Evolutionary conservation across 352 stramenopile genomes (phyloP), one percentile per base, ranked within the genome.

Genomic region (Phytophthora megakarya): DNA sequence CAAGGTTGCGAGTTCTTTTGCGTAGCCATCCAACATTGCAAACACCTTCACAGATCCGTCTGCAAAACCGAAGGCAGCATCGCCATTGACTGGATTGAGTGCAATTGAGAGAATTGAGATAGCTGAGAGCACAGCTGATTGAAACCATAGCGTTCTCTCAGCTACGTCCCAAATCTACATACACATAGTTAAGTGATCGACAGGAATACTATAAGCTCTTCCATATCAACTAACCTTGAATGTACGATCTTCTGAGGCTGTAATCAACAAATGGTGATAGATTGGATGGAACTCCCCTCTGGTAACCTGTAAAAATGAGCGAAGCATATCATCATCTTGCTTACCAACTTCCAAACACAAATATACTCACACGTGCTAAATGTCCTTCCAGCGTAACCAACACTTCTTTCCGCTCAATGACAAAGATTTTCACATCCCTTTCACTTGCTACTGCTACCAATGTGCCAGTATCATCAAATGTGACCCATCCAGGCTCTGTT

Each of bases 121-220:
- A 4, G 86, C 84, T 0, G 86, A 95, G 11, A 95, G 56, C 15
- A 95, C 78, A 0, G 86, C 67, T 1, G 84, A 95, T 65, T 95
- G 84, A 56, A 89, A 95, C 33, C 88, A 76, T 43, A 93, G 46
- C 3, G 45, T 57, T 40, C 84, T 85, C 23, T 75, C 70, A 22
- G 76, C 70, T 28, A 95, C 58, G 30, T 95, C 83, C 84, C 86
- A 95, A 26, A 95, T 89, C 84, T 94, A 68, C 4, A 50, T 33
- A 26, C 42, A 40, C 5, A 35, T 2, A 16, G 18, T 32, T 25
- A 38, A 35, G 30, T 35, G 30, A 35, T 9, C 26, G 5, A 35
- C 30, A 35, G 30, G 13, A 2, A 35, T 35, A 7, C 2, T 15
- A 35, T 35, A 35, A 35, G 30, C 1, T 12, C 3, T 11, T 13